These are phyloP conservation scores for Triglochin maritima DNA, from an alignment of 106 monocot genomes.

Conservation along the genomic window DNA sequence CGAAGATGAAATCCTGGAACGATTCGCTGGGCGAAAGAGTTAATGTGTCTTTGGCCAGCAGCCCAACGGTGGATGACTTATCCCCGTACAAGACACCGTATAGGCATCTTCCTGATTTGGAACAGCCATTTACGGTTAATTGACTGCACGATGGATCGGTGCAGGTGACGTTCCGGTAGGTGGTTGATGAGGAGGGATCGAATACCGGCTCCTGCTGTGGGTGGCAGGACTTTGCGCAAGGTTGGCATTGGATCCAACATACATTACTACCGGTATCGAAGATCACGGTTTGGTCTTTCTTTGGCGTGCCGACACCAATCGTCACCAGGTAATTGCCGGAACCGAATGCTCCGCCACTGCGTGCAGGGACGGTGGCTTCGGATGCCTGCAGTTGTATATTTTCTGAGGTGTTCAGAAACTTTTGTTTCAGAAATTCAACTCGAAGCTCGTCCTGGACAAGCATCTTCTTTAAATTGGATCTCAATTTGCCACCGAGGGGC, in stretches of 20 bases:
- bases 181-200: constrained; percentile 10
- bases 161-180: constrained; percentile 13
- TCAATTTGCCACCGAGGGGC: background rate
- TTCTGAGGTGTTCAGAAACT: background rate
- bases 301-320: constrained; percentile 14
- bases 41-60: constrained; percentile 7
- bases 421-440: constrained; percentile 1
- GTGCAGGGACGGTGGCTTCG: background rate
- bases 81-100: constrained; percentile 15
- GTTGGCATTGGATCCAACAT: constrained; percentile 22
- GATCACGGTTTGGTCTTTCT: constrained; percentile 2
- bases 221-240: constrained; percentile 12
- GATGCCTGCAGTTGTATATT: background rate
- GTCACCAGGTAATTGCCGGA: constrained; percentile 19
- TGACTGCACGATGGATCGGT: background rate
- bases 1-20: constrained; percentile 12
- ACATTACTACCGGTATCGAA: constrained; percentile 23
- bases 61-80: constrained; percentile 6
- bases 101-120: background rate
- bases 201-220: constrained; percentile 10
- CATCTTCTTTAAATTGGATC: background rate
- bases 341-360: background rate
- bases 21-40: background rate
- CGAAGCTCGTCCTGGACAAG: constrained; percentile 3
- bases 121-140: background rate